Evolutionary conservation across 306 rosid genomes (phyloP), one percentile per base, ranked within the genome.

Genomic region (Medicago lupulina): DNA sequence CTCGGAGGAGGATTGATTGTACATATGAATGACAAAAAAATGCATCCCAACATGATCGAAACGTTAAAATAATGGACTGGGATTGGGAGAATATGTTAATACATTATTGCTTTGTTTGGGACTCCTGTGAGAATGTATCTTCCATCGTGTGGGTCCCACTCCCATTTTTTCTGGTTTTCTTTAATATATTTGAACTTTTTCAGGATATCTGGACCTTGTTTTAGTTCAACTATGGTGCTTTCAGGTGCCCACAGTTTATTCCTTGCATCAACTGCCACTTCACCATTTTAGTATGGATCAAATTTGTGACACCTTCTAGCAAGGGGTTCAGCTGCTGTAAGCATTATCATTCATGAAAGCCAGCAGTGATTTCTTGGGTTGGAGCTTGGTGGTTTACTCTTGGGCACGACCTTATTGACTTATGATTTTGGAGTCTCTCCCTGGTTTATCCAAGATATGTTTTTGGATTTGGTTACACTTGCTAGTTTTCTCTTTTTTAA

Each of bases 11-110:
- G 57, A 38, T 31, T 44, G 23, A 73, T 6, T 7, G 18, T 28
- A 43, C 9, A 28, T 61, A 43, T n/a, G 69, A 41, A 41, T 40
- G 23, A 16, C 15, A 41, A 59, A 58, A 44, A 57, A 18, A 72
- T 55, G 51, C 53, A 55, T 19, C 50, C 17, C 59, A 73, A 12
- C 59, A 15, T 55, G 44, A 58, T 58, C 23, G 44, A 59, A 43
- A 58, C 28, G 10, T 40, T 21, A 40, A 73, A 34, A 58, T 41
- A 55, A 58, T 14, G 7, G 39, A n/a, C 58, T 59, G 25, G 51
- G 51, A 46, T 6, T 50, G 16, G 28, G 43, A 8, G 11, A 44
- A 60, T 61, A 31, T 46, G 46, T 44, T 15, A 44, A 59, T 23
- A 59, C 11, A 23, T 7, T 25, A 46, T 46, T 46, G 4, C 51